These are phyloP conservation scores for Ophiostoma sp. DNA, from an alignment of 2,329 filamentous ascomycete genomes.

Conservation along the genomic window DNA sequence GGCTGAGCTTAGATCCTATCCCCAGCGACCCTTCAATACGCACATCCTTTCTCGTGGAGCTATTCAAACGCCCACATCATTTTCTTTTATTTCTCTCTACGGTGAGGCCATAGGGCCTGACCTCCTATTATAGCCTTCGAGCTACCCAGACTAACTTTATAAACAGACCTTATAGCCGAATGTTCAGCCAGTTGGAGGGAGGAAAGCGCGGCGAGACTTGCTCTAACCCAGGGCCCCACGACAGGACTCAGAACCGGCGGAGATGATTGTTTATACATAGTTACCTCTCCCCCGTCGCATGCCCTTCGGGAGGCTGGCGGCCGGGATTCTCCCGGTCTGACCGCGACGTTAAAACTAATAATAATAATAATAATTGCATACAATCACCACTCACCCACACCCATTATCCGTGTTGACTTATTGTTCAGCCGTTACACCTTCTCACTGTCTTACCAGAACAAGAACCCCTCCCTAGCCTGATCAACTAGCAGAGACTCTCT, in stretches of 20 bases:
- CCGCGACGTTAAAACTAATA: too few species aligned
- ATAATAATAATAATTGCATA: background rate
- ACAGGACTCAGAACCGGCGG: constrained; percentile 1
- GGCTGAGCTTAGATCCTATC: too few species aligned
- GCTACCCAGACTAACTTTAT: constrained; percentile 6
- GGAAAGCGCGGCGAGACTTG: constrained; percentile 13
- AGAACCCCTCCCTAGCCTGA: background rate
- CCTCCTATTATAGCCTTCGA: background rate
- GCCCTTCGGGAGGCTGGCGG: too few species aligned
- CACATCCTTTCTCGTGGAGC: too few species aligned
- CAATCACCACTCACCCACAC: background rate
- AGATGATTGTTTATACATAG: constrained; percentile 6
- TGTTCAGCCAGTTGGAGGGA: constrained; percentile 13
- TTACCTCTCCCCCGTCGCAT: constrained; percentile 6
- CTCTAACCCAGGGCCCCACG: constrained; percentile 8
- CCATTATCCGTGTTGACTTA: background rate
- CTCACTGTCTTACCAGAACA: background rate
- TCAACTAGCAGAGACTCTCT: background rate
- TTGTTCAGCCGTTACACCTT: background rate
- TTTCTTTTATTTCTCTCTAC: too few species aligned
- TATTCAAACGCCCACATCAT: too few species aligned
- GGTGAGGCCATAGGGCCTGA: too few species aligned
- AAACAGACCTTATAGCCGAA: constrained; percentile 5
- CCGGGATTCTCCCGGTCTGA: too few species aligned
- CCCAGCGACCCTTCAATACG: too few species aligned